These are phyloP conservation scores for Blastobotrys robertii DNA, from an alignment of 805 yeast genomes.

Conservation along the genomic window DNA sequence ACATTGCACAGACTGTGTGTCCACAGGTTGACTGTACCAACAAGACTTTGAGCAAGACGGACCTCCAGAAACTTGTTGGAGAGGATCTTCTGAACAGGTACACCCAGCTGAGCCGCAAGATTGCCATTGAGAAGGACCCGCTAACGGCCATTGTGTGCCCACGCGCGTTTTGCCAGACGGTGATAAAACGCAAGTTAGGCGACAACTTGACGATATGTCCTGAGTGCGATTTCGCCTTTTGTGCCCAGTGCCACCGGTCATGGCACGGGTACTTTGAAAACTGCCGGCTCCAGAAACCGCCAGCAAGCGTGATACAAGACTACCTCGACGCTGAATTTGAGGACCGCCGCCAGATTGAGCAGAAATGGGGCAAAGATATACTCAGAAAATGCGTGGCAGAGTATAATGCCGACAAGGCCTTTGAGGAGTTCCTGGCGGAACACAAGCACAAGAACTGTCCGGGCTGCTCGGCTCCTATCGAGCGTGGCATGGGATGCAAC, in stretches of 20 bases:
- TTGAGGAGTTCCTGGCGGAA: conserved; percentile 11
- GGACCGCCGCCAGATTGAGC: conserved; percentile 7
- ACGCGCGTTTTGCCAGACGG: conserved; percentile 12
- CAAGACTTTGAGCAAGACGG: conserved; percentile 3
- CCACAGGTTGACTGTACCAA: conserved; percentile 11
- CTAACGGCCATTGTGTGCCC: conserved; percentile 11
- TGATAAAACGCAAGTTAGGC: conserved; percentile 12
- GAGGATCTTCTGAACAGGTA: conserved; percentile 5
- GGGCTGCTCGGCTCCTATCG: conserved; percentile 14
- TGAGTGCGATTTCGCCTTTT: conserved; percentile 17
- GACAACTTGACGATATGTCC: conserved; percentile 15
- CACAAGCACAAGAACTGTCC: conserved; percentile 11
- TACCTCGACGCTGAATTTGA: conserved; percentile 11
- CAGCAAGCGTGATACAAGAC: conserved; percentile 5
- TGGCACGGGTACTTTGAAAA: conserved; percentile 18
- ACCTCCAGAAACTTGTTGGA: conserved; percentile 10
- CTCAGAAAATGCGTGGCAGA: conserved; percentile 9
- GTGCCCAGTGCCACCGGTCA: conserved; percentile 14
- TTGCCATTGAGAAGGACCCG: conserved; percentile 12
- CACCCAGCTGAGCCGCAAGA: conserved; percentile 6
- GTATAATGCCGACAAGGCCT: conserved; percentile 9
- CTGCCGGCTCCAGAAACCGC: conserved; percentile 13
- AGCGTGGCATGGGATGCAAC: conserved; percentile 14
- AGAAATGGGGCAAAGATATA: conserved; percentile 14
- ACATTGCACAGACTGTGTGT: conserved; percentile 13